These are phyloP conservation scores for Hsuehochloa calcarea DNA, from an alignment of 176 grass and related monocot genomes.

Conservation along the genomic window DNA sequence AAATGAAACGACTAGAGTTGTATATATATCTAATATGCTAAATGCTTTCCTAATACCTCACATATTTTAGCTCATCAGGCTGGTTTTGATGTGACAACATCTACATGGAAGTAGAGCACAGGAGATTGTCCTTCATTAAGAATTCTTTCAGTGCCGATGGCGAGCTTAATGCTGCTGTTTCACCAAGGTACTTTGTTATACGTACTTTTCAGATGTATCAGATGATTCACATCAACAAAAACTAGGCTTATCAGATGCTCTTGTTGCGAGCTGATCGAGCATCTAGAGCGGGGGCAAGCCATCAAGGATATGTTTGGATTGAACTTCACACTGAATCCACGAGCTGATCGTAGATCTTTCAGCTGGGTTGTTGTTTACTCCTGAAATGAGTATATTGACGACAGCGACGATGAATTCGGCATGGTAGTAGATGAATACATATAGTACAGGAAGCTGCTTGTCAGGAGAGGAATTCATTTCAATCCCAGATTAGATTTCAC, in stretches of 20 bases:
- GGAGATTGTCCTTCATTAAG: constrained; percentile 71
- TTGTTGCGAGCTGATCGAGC: constrained; percentile 65
- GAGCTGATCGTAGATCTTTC: constrained; percentile 51
- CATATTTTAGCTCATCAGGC: background rate
- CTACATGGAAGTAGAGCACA: constrained; percentile 90
- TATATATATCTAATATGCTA: background rate
- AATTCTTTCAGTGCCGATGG: constrained; percentile 37
- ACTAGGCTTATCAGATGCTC: constrained; percentile 16
- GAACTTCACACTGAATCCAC: constrained; percentile 58
- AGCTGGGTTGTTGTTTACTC: constrained; percentile 44
- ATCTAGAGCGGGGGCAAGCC: constrained; percentile 52
- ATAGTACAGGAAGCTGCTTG: constrained; percentile 13
- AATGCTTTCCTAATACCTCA: background rate
- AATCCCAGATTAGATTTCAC: background rate
- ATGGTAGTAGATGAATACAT: constrained; percentile 2
- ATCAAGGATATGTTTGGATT: constrained; percentile 92
- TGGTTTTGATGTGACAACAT: constrained; percentile 42
- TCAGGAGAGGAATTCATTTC: background rate
- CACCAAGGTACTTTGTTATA: constrained; percentile 49
- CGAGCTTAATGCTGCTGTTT: constrained; percentile 24
- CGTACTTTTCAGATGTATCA: background rate
- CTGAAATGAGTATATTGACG: background rate
- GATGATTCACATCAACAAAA: background rate
- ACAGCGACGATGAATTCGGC: background rate
- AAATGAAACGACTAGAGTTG: background rate